Percentiles rank a stretch among this genome's conserved stretches.
Conservation (phyloP, 1,284 basidiomycete genomes). For the Apiotrichum veenhuisii region DNA sequence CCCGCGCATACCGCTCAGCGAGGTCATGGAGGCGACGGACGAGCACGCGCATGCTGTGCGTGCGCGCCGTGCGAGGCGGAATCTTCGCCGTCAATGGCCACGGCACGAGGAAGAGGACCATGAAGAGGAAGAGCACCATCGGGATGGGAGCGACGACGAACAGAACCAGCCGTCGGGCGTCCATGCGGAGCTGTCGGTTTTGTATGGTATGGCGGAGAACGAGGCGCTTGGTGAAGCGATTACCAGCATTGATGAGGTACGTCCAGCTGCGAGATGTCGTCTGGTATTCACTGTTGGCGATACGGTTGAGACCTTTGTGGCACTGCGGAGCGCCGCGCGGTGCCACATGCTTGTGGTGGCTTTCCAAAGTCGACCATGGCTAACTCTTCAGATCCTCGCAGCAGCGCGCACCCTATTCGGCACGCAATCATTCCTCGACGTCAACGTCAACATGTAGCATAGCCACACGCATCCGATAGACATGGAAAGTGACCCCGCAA, state of each 20-base stretch:
- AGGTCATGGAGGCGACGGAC: slow-evolving; percentile 43
- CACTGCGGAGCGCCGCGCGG: too few relatives aligned
- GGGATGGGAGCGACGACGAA: slow-evolving; percentile 6
- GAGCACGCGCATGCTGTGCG: slow-evolving; percentile 32
- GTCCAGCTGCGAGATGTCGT: slow-evolving; percentile 2
- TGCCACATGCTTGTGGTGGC: too few relatives aligned
- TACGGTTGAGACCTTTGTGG: too few relatives aligned
- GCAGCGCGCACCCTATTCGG: slow-evolving; percentile 46
- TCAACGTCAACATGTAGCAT: slow-evolving; percentile 2
- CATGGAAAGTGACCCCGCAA: too few relatives aligned
- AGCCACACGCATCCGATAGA: too few relatives aligned
- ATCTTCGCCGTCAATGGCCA: background rate
- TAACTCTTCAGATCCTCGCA: slow-evolving; percentile 44
- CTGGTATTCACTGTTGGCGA: too few relatives aligned
- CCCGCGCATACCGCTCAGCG: slow-evolving; percentile 45
- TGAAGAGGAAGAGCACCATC: background rate
- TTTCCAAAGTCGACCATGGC: too few relatives aligned
- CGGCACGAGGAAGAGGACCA: background rate
- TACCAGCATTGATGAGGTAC: slow-evolving; percentile 45
- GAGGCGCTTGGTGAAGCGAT: slow-evolving; percentile 47
- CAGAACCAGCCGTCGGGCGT: slow-evolving; percentile 2
- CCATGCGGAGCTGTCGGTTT: slow-evolving; percentile 37
- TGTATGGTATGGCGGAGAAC: slow-evolving; percentile 50
- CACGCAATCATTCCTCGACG: slow-evolving; percentile 35
- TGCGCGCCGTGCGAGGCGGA: slow-evolving; percentile 10